Base-by-base conservation (phyloP, 1,139 yeast genomes). In the Lodderomyces pseudojiufengensis region DNA sequence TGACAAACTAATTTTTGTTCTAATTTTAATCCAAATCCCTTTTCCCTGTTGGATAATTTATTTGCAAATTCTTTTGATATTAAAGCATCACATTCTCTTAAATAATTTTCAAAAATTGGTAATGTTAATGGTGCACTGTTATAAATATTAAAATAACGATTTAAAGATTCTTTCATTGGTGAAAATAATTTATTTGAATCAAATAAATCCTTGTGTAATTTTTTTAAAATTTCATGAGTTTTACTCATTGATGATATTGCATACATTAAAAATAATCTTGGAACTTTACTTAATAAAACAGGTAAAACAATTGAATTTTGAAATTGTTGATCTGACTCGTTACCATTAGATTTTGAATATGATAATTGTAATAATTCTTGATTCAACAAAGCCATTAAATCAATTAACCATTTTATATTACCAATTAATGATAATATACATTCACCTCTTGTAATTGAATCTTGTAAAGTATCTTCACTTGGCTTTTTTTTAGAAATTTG, bases 361-460 rank as follows among this genome's bases (percentile, higher is more conserved):
- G 61, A 45, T 15, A 69, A 50, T 34, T 68, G 72, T 13, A 76
- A 59, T 15, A 87, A 55, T 45, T 86, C 95, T 52, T 86, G 94
- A 40, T 78, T 76, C 31, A 83, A 55, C 42, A 74, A 76, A 0
- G 78, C 74, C 47, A 84, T 65, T 39, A 84, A 70, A 51, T 86
- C 95, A 28, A 84, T 67, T 40, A 82, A 69, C 95, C 95, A 87
- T 46, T 85, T 72, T n/a, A 82, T 73, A 28, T 80, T 73, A 1
- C 95, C 95, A 14, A 84, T 56, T 35, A 83, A 67, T 13, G 84
- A 74, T 39, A 79, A 59, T 5, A 82, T 66, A 41, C 78, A 64
- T 51, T 80, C 78, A 33, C 79, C 76, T 49, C 84, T 56, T 37
- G 73, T 64, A 12, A 73, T 68, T 1, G 80, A 70, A 48, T 82